Evolutionary conservation across 345 rosid genomes (phyloP).

Genomic region (Gossypium arboreum): DNA sequence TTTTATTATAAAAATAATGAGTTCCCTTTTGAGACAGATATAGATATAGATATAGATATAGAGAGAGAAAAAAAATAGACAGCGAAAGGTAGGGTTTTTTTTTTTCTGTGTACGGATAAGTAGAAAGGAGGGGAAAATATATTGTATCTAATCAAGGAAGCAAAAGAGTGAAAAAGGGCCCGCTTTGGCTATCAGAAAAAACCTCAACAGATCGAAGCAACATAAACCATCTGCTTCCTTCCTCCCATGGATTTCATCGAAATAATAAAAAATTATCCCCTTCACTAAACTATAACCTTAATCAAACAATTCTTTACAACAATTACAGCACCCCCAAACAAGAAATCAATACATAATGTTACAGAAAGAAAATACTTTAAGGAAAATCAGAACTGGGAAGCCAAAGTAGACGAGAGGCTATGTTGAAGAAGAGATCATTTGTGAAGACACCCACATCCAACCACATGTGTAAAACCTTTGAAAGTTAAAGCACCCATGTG

Average conservation of each 20-base stretch:
- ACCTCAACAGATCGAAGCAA: conserved; percentile 35
- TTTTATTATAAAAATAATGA: background rate
- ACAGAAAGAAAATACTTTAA: background rate
- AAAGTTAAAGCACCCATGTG: conserved; percentile 20
- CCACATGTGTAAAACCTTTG: conserved; percentile 18
- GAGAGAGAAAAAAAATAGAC: background rate
- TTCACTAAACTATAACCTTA: background rate
- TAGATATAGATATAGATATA: background rate
- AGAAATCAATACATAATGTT: background rate
- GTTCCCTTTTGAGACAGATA: background rate
- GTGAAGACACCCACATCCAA: conserved; percentile 18
- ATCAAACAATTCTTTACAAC: background rate
- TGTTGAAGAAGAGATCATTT: background rate
- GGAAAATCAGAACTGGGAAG: background rate
- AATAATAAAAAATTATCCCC: conserved; percentile 15
- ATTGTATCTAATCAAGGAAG: conserved; percentile 36
- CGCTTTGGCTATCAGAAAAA: conserved; percentile 26
- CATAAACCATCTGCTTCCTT: conserved; percentile 40
- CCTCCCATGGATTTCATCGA: conserved; percentile 1
- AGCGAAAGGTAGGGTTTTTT: conserved; percentile 19
- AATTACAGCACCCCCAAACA: background rate
- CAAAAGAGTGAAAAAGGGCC: conserved; percentile 34
- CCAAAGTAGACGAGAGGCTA: background rate
- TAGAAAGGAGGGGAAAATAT: conserved; percentile 24
- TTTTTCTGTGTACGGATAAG: conserved; percentile 39